Base-by-base conservation (phyloP, 192 early-diverging fungal genomes). In the Jimgerdemannia lactiflua region DNA sequence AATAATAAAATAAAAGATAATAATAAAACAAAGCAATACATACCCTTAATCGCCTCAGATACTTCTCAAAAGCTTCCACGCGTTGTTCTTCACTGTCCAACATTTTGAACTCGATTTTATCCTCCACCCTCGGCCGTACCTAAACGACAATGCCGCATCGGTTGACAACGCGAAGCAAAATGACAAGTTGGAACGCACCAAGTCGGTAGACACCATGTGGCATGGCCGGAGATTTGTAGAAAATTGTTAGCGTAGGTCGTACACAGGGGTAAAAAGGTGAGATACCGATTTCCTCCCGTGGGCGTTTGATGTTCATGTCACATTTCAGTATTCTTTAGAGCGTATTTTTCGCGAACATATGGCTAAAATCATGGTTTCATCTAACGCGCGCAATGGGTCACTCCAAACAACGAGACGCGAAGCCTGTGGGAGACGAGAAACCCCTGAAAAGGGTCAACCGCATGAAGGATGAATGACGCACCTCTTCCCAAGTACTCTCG, bases 21-120 rank as follows among this genome's bases (percentile, higher is more conserved):
- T n/a, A n/a, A n/a, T n/a, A n/a, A n/a, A n/a, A n/a, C n/a, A 43
- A 18, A 17, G 10, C 20, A 40, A 20, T 75, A n/a, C 67, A 71
- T 87, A 87, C 95, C 83, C 87, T 89, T 14, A 91, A 74, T 9
- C 93, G 78, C 66, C 85, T 85, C 20, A 95, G 79, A 19, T 87
- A 90, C 75, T 88, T 89, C 43, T 94, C 89, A 82, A 96, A 98
- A 8, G 91, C 88, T 79, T 90, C 88, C 43, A 89, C 83, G 17
- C 92, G 82, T 70, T 82, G 84, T 6, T 85, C 71, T 67, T 95
- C 94, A 4, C 85, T 84, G 6, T 89, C 91, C 67, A 98, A 71
- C 4, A 85, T 90, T 29, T 79, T 78, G 75, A 86, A 96, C 74
- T 95, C 95, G 3, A 85, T 79, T 4, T 83, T 81, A 39, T 83